Percentiles rank a stretch among this genome's conserved stretches.
Conservation (phyloP, 352 stramenopile genomes). For the Pythium phragmitis region DNA sequence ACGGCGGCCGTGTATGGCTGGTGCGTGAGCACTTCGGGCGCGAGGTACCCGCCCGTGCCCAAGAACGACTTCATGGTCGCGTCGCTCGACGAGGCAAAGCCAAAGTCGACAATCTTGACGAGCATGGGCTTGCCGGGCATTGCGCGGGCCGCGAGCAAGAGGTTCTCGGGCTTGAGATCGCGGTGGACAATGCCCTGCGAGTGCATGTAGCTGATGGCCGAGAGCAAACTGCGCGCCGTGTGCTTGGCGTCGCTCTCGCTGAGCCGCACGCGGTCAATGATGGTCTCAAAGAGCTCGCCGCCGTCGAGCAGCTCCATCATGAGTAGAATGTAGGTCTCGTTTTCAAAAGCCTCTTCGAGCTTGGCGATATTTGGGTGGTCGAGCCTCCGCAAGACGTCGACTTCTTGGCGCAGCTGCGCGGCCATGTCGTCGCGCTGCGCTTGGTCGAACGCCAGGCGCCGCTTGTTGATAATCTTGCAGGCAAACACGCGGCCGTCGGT, state of each 20-base stretch:
- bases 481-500: slow-evolving; percentile 53
- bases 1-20: slow-evolving; percentile 94
- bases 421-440: slow-evolving; percentile 53
- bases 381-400: slow-evolving; percentile 60
- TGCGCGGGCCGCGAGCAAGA: slow-evolving; percentile 73
- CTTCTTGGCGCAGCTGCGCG: slow-evolving; percentile 57
- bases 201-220: slow-evolving; percentile 76
- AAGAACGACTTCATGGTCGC: slow-evolving; percentile 73
- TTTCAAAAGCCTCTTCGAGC: slow-evolving; percentile 66
- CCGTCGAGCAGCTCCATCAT: slow-evolving; percentile 79
- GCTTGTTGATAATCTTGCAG: slow-evolving; percentile 83
- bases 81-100: slow-evolving; percentile 91
- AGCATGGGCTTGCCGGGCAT: slow-evolving; percentile 31
- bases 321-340: slow-evolving; percentile 55
- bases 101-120: slow-evolving; percentile 99
- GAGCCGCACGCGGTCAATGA: slow-evolving; percentile 64
- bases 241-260: slow-evolving; percentile 53
- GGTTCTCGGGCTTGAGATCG: slow-evolving; percentile 99
- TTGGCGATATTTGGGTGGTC: slow-evolving; percentile 71
- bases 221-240: slow-evolving; percentile 58
- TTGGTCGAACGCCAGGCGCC: slow-evolving; percentile 42
- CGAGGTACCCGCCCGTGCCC: slow-evolving; percentile 92
- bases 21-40: slow-evolving; percentile 96
- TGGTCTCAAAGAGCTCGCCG: slow-evolving; percentile 81
- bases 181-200: slow-evolving; percentile 89